Base-by-base conservation (phyloP, 768 basidiomycete genomes). In the Mycena filopes region DNA sequence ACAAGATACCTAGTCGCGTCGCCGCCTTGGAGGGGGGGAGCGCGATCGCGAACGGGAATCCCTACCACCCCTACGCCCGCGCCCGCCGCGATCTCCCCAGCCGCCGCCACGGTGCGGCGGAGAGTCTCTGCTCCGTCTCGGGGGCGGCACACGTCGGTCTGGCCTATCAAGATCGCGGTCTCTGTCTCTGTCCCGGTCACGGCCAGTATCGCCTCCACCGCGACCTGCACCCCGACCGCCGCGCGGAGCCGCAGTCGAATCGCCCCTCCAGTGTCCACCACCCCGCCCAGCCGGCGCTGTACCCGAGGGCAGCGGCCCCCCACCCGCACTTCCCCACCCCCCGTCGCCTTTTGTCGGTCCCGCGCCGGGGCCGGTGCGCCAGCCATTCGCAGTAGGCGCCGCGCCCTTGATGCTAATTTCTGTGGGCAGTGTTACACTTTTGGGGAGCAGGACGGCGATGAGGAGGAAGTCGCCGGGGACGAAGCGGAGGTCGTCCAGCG, bases 381-480 rank as follows among this genome's bases (percentile, higher is more conserved):
- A 77, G 55, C 78, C 76, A 71, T 74, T 73, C 4, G 78, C 58
- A 11, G 74, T 70, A n/a, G 70, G 73, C 11, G 76, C 73, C 55
- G 80, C 76, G 36, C 79, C 85, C 74, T 87, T 89, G 77, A 85
- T 83, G 18, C 81, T 72, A 16, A 83, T 72, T 61, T 91, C 91
- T 8, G 76, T 81, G 4, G 85, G 83, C 20, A 82, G 75, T 7
- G 80, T 82, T 38, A 82, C 82, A 65, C 86, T 86, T 78, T 92
- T 93, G 16, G 93, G 93, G 43, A 94, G 82, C 29, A 90, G 74
- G 26, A 95, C 87, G n/a, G 90, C 83, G 49, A 94, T 81, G 68
- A 87, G 85, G 41, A 95, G 84, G 70, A 87, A 93, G 72, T 95
- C 93, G 20, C 93, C 93, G 0, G 93, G 92, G 0, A 93, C 83